Evolutionary conservation across 306 rosid species (phyloP), one percentile per base, ranked within the genome.

Genomic region (Dryas drummondii): DNA sequence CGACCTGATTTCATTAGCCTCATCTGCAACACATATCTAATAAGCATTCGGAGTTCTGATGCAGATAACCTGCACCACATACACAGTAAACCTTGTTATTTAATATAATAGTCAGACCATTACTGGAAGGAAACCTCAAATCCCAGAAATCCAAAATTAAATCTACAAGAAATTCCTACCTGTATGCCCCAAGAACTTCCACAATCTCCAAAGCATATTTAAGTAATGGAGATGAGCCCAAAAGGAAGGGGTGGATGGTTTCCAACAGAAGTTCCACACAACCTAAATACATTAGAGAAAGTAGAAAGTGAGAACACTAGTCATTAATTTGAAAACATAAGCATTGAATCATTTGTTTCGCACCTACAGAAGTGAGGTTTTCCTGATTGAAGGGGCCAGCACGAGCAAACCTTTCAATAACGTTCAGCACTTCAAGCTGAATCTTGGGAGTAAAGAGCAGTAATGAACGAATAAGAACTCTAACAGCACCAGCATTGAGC

Each of bases 171-270:
- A 73, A 79, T 59, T 54, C 77, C 64, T 84, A 96, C 99, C 99
- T 89, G 86, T 92, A 96, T 84, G 96, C 89, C 75, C 98, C 99
- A 74, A 96, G 99, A 70, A 89, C 90, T 87, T 96, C 92, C 71
- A 92, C 97, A 85, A 89, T 87, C 88, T 88, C 88, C 84, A 96
- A 81, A 65, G 97, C 88, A 86, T 87, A 74, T 58, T 96, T 85
- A 55, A 92, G 97, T 73, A 96, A 80, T 67, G 96, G 88, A 81
- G 99, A 96, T 12, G 98, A 89, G 41, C 93, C 91, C 81, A 85
- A 45, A 79, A 92, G 92, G 84, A 96, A 92, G 70, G 99, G 99
- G 60, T 85, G 91, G 86, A 92, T 87, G 57, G 87, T 92, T 82
- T 96, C 98, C 87, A 96, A 76, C 76, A 96, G 74, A 84, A 92